These are phyloP conservation scores for Cladobotryum protrusum DNA, from an alignment of 2,329 filamentous ascomycete species.

Conservation along the genomic window DNA sequence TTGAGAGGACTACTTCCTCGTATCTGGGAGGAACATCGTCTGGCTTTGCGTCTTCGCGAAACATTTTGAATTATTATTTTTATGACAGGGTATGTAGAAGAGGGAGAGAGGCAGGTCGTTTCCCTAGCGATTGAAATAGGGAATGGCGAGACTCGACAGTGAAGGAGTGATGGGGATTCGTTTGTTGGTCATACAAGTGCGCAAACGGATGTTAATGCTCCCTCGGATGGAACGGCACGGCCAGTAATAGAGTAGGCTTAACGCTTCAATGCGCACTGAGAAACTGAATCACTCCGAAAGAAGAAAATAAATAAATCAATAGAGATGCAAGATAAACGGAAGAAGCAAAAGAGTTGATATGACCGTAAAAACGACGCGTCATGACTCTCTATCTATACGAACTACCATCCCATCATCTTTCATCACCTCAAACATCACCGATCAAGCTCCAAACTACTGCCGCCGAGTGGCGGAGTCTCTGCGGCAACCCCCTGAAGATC, in stretches of 20 bases:
- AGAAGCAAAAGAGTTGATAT: too few species aligned
- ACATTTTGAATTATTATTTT: background rate
- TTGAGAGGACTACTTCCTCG: conserved; percentile 22
- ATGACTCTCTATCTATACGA: too few species aligned
- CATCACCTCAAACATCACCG: background rate
- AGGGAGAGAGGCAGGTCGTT: background rate
- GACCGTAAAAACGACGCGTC: too few species aligned
- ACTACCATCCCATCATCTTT: too few species aligned
- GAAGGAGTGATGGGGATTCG: too few species aligned
- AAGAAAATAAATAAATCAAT: background rate
- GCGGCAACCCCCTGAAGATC: conserved; percentile 4
- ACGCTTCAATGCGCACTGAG: background rate
- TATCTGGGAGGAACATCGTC: conserved; percentile 21
- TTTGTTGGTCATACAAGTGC: too few species aligned
- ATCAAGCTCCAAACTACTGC: too few species aligned
- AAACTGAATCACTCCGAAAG: background rate
- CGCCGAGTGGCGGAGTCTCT: background rate
- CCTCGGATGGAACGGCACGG: conserved; percentile 1
- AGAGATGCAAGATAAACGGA: background rate
- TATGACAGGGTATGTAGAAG: background rate
- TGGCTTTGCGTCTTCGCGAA: conserved; percentile 14
- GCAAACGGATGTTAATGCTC: too few species aligned
- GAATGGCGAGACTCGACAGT: too few species aligned
- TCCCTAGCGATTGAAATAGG: too few species aligned
- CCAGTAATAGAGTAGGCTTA: background rate